phyloP scores from a whole-genome alignment of 2,329 filamentous ascomycete species.

The Penicillium sclerotiorum region DNA sequence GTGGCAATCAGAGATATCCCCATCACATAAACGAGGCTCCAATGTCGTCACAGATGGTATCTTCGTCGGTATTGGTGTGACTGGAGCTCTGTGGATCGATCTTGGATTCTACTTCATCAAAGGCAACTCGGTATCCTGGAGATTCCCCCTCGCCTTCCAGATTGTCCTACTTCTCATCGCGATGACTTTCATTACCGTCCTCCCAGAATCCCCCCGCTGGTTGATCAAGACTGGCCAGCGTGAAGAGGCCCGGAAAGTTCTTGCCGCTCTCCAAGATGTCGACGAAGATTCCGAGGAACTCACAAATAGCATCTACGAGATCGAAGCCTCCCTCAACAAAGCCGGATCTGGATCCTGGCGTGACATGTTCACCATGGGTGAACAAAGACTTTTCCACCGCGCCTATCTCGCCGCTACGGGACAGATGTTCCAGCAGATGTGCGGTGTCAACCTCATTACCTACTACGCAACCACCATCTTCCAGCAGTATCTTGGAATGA shows the following conservation, averaged over 20 bases:
- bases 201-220: conserved; percentile 49
- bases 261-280: conserved; percentile 45
- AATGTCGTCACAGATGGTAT: conserved; percentile 52
- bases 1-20: conserved; percentile 45
- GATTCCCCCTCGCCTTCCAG: conserved; percentile 46
- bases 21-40: conserved; percentile 49
- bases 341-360: conserved; percentile 26
- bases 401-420: conserved; percentile 35
- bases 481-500: conserved; percentile 36
- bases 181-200: conserved; percentile 35
- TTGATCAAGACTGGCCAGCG: conserved; percentile 48
- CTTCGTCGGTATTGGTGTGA: conserved; percentile 9
- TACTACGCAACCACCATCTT: conserved; percentile 41
- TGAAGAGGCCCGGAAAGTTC: conserved; percentile 38
- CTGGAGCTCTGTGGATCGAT: conserved; percentile 51
- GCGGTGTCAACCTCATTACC: conserved; percentile 41
- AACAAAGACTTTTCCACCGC: conserved; percentile 39
- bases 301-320: conserved; percentile 41
- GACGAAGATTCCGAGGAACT: conserved; percentile 42
- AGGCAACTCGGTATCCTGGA: conserved; percentile 45
- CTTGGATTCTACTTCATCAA: conserved; percentile 46
- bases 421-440: conserved; percentile 43
- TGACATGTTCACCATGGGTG: conserved; percentile 43
- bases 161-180: conserved; percentile 38
- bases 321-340: conserved; percentile 33